Base-by-base conservation (phyloP, 208 protist species). In the Strigomonas culicis region DNA sequence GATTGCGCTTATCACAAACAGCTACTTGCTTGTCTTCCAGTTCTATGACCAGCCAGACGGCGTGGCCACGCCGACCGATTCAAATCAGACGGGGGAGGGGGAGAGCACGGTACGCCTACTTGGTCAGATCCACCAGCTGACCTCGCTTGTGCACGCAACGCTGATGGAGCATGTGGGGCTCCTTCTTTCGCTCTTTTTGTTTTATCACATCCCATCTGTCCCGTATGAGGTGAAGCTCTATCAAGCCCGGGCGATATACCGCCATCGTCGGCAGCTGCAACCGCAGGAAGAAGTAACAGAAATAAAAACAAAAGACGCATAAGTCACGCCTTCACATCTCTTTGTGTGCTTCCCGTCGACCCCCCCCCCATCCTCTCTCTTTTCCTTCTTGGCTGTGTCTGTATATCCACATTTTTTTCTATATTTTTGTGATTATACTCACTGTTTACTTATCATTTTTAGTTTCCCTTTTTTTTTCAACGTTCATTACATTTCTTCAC, bases 1-100 rank as follows among this genome's bases (percentile, higher is more conserved):
- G 21, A 63, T 66, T 13, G 59, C 81, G 6, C 71, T 88, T 22
- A 68, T 84, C 39, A 85, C 75, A 13, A 92, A 92, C 68, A 80
- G 68, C 15, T 70, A 79, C 21, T 59, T 92, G 31, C 67, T 10
- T 58, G 30, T 58, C 32, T 68, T 7, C 39, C 63, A 43, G 58
- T 15, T 28, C 47, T 10, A 53, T 53, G 27, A 28, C n/a, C 47
- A 22, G 25, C 6, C 30, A 58, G 4, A 4, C 25, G 52, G 27
- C 13, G 27, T 30, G 4, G 52, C 7, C 27, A 22, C 6, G 17
- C 15, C 21, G 21, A 53, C 17, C 49, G 21, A 10, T 24, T 10
- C 49, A 6, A 53, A 53, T 19, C 49, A 63, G 32, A 63, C 19
- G 39, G 75, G 21, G 10, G 21, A 53, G 39, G 39, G 17, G 17